phyloP scores from a whole-genome alignment of 495 filamentous ascomycete genomes.

The Neurospora sp. region DNA sequence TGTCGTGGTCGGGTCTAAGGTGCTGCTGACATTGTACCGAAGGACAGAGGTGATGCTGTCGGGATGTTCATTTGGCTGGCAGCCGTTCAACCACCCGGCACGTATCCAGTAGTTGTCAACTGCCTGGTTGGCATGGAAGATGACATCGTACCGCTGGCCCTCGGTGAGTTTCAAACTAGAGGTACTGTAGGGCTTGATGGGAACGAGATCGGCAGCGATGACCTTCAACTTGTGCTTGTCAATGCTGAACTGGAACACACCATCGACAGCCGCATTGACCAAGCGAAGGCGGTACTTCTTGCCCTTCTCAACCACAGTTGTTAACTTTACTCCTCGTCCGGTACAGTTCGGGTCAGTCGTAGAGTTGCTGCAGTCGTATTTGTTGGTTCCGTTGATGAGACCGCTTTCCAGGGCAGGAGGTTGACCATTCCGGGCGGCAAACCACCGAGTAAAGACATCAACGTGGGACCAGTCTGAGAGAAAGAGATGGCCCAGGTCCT shows the following conservation, averaged over 20 bases:
- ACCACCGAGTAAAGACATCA: conserved; percentile 21
- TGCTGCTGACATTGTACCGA: conserved; percentile 35
- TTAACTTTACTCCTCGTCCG: conserved; percentile 21
- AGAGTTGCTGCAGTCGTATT: conserved; percentile 19
- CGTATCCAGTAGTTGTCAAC: conserved; percentile 47
- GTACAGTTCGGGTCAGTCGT: conserved; percentile 15
- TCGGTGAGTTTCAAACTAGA: conserved; percentile 44
- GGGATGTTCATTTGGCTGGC: conserved; percentile 25
- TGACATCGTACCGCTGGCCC: conserved; percentile 59
- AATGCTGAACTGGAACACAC: conserved; percentile 27
- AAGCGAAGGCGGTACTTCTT: conserved; percentile 41
- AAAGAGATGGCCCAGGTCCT: conserved; percentile 4
- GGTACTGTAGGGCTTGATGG: conserved; percentile 39
- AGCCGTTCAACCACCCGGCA: conserved; percentile 32
- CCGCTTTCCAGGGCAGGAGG: conserved; percentile 23
- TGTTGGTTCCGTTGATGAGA: conserved; percentile 29
- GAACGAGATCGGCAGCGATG: conserved; percentile 41
- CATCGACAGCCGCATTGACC: conserved; percentile 40
- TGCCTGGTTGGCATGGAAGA: conserved; percentile 47
- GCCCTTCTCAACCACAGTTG: conserved; percentile 24
- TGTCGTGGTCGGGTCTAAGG: conserved; percentile 21
- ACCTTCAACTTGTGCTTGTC: conserved; percentile 43
- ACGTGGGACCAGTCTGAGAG: conserved; percentile 17
- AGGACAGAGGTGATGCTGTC: conserved; percentile 47
- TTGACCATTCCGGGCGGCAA: conserved; percentile 17